Percentiles rank a stretch among this genome's conserved stretches.
phyloP scores from a whole-genome alignment of 2,329 filamentous ascomycete species.

The Botryotinia globosa region DNA sequence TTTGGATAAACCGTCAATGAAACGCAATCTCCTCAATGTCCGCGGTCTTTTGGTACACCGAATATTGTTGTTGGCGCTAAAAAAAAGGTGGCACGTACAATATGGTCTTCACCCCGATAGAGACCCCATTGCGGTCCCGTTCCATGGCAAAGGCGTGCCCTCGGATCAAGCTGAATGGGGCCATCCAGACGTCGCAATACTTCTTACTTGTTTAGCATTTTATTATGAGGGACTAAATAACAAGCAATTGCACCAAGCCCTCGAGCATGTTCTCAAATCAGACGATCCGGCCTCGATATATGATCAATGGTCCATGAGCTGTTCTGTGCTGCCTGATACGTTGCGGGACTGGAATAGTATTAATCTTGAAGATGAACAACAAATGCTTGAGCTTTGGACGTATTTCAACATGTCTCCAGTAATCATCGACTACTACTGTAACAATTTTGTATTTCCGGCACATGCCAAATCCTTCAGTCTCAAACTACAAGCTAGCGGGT shows the following conservation, averaged over 20 bases:
- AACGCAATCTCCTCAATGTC: conserved; percentile 50
- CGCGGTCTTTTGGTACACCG: conserved; percentile 60
- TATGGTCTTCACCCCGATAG: conserved; percentile 57
- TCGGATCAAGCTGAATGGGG: conserved; percentile 62
- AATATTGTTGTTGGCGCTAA: conserved; percentile 50
- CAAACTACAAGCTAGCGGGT: conserved; percentile 64
- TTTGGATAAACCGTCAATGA: conserved; percentile 37
- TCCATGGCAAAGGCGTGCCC: conserved; percentile 62
- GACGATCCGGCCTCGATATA: conserved; percentile 55
- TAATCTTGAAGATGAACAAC: conserved; percentile 55
- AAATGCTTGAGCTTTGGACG: conserved; percentile 51
- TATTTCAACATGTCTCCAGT: conserved; percentile 48
- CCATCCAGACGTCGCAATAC: conserved; percentile 64
- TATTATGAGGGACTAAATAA: conserved; percentile 59
- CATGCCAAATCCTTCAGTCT: conserved; percentile 62
- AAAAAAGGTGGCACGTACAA: conserved; percentile 58
- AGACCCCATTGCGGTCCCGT: conserved; percentile 64
- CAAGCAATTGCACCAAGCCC: conserved; percentile 47
- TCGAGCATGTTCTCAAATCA: conserved; percentile 54
- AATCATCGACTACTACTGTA: conserved; percentile 59
- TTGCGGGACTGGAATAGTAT: conserved; percentile 54
- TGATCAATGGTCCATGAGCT: conserved; percentile 46
- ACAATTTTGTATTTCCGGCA: conserved; percentile 61
- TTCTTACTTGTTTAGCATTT: conserved; percentile 63
- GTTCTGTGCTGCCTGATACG: conserved; percentile 44